Evolutionary conservation across 192 early-diverging fungal species (phyloP), one percentile per base, ranked within the genome.

Genomic region (Spizellomyces punctatus): DNA sequence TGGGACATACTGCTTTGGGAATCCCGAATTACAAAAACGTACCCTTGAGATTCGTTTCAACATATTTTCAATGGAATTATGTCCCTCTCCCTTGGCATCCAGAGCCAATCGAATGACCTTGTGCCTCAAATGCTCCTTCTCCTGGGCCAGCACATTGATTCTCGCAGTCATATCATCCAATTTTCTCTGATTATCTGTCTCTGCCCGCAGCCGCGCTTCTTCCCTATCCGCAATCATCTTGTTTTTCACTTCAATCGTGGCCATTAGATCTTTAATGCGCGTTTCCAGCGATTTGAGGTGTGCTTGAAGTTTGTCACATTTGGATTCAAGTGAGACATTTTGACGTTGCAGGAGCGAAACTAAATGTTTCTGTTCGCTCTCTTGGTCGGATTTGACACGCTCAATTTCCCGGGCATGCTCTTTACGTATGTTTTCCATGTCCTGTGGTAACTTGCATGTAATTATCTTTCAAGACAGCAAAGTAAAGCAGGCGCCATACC

Each of bases 41-140:
- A 83, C 81, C 62, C 83, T 62, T 16, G 79, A 76, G 5, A 88
- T 81, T 8, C 87, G 70, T 72, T 88, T 88, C 42, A 88, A 66
- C 81, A 88, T 88, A 75, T 86, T 88, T 61, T 85, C 85, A 17
- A 88, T 79, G 5, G 85, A 78, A 69, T 88, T 87, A 52, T 82
- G 85, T 41, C 85, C 87, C 52, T 88, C 85, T 7, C 87, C 87
- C 54, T 82, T 84, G 5, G 85, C 85, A 74, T 85, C 78, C 59
- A 88, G 63, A 17, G 85, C 83, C 61, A 88, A 71, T 8, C 87
- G 79, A 69, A 88, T 88, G 6, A 88, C 82, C 68, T 88, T 88
- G 71, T 88, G 85, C n/a, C 87, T 75, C 60, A 88, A 65, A 58
- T 82, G 78, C 72, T 88, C 87, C 66, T 87, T 87, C 69, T 88